These are phyloP conservation scores for Neofusicoccum umdonicola DNA, from an alignment of 2,329 filamentous ascomycete genomes.

Conservation along the genomic window DNA sequence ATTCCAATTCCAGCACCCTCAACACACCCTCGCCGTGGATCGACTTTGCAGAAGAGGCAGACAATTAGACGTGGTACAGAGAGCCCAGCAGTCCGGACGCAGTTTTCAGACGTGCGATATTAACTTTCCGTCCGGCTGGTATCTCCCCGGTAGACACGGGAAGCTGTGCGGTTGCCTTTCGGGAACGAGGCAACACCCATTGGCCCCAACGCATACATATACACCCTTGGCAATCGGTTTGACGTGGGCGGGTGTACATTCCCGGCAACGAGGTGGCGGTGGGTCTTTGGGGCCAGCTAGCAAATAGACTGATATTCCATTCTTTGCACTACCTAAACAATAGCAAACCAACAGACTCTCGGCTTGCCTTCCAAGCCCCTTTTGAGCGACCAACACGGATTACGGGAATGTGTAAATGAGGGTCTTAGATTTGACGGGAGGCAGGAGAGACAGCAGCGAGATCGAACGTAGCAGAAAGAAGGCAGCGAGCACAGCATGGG, in stretches of 20 bases:
- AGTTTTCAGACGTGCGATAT: background rate
- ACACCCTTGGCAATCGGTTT: too few relatives aligned
- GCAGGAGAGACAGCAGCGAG: background rate
- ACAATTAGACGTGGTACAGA: background rate
- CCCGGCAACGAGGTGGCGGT: too few relatives aligned
- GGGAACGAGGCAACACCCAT: background rate
- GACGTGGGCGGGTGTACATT: too few relatives aligned
- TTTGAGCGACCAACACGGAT: too few relatives aligned
- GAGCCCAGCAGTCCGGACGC: background rate
- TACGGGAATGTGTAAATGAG: background rate
- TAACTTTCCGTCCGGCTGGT: background rate
- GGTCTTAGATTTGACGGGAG: background rate
- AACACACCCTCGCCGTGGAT: background rate
- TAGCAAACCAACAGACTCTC: too few relatives aligned
- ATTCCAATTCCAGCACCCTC: background rate
- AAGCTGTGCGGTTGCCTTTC: background rate
- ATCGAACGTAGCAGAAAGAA: background rate
- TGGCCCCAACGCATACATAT: background rate
- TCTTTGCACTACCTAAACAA: too few relatives aligned
- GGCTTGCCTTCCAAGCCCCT: too few relatives aligned
- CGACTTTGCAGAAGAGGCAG: background rate
- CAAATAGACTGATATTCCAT: too few relatives aligned
- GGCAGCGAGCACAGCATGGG: slow-evolving; percentile 7
- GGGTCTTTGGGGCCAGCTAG: too few relatives aligned
- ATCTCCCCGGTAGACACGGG: background rate